Conservation (phyloP, 805 yeast genomes). For the Candida pseudoglaebosa region DNA sequence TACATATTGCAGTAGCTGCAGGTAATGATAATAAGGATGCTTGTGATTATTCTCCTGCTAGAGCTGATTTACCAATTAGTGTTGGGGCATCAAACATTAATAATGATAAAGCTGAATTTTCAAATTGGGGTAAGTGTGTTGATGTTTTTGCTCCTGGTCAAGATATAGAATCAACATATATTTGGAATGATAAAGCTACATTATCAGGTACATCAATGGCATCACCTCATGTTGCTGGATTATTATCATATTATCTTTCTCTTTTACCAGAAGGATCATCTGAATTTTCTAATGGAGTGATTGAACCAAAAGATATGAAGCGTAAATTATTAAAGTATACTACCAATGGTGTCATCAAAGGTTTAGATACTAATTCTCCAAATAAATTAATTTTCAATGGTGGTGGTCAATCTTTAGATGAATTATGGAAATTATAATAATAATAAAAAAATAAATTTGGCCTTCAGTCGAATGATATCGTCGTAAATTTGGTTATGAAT, state of each 20-base stretch:
- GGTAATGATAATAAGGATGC: slow-evolving; percentile 61
- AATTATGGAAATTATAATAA: slow-evolving; percentile 52
- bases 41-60: slow-evolving; percentile 54
- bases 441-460: too few species aligned
- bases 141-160: slow-evolving; percentile 54
- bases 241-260: slow-evolving; percentile 52
- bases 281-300: slow-evolving; percentile 40
- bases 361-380: slow-evolving; percentile 42
- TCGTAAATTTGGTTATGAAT: too few species aligned
- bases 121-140: slow-evolving; percentile 51
- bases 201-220: slow-evolving; percentile 64
- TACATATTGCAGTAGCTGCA: slow-evolving; percentile 60
- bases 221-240: slow-evolving; percentile 55
- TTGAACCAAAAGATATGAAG: slow-evolving; percentile 52
- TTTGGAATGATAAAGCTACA: slow-evolving; percentile 50
- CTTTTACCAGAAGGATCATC: slow-evolving; percentile 50
- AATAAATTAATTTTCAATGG: slow-evolving; percentile 56
- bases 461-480: too few species aligned
- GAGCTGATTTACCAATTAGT: slow-evolving; percentile 50
- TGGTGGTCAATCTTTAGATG: slow-evolving; percentile 46
- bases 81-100: slow-evolving; percentile 46
- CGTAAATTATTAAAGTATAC: slow-evolving; percentile 49
- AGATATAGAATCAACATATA: slow-evolving; percentile 52
- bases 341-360: slow-evolving; percentile 42
- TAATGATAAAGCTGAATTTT: slow-evolving; percentile 47